Percentiles rank a stretch among this genome's conserved stretches.
These are phyloP conservation scores for Aspergillus cejpii DNA, from an alignment of 2,329 filamentous ascomycete species.

Conservation along the genomic window DNA sequence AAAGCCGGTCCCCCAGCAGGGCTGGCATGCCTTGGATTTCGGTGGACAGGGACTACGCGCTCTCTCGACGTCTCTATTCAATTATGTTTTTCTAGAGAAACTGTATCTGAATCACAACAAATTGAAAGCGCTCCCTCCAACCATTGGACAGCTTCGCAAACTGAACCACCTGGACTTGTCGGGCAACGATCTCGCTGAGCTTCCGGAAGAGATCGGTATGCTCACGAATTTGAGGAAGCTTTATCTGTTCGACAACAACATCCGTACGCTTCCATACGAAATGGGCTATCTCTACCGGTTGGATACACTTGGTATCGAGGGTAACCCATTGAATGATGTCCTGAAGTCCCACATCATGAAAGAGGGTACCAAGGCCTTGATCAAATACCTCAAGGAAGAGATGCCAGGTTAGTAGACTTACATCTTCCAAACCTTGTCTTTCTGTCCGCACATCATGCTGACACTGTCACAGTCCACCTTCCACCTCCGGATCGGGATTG, in stretches of 20 bases:
- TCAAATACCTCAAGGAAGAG: constrained; percentile 74
- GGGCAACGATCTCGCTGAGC: constrained; percentile 71
- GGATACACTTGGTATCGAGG: constrained; percentile 84
- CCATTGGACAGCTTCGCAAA: constrained; percentile 74
- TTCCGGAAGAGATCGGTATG: constrained; percentile 93
- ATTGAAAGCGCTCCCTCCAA: constrained; percentile 67
- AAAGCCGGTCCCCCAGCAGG: constrained; percentile 56
- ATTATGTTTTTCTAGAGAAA: constrained; percentile 82
- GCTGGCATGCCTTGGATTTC: constrained; percentile 90
- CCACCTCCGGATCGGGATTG: constrained; percentile 70
- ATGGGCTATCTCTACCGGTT: constrained; percentile 82
- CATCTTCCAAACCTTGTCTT: background rate
- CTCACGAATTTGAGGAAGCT: constrained; percentile 84
- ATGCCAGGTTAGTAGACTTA: constrained; percentile 64
- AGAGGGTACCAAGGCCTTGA: constrained; percentile 76
- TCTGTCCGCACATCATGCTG: constrained; percentile 21
- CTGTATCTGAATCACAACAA: constrained; percentile 93
- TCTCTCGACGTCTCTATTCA: constrained; percentile 71
- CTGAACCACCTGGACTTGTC: constrained; percentile 81
- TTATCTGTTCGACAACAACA: constrained; percentile 82
- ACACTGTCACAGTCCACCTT: constrained; percentile 55
- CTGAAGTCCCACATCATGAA: constrained; percentile 79
- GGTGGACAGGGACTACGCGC: constrained; percentile 91
- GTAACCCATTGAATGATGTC: constrained; percentile 72
- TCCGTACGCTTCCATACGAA: constrained; percentile 74